phyloP scores from a whole-genome alignment of 2,329 filamentous ascomycete species.

The Fusarium zealandicum region DNA sequence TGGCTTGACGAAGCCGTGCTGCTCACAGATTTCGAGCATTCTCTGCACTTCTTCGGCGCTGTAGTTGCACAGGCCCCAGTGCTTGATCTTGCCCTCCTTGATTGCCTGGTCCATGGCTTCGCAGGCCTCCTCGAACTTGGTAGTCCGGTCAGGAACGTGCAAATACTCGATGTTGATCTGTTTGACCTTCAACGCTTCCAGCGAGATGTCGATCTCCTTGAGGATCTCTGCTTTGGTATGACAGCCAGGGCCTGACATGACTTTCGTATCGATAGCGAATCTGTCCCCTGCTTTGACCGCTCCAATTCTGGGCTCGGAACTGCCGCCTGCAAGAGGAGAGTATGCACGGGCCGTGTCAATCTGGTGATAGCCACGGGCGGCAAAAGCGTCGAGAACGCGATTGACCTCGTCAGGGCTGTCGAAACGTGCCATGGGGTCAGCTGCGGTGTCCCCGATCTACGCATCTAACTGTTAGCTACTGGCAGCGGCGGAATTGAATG shows the following conservation, averaged over 20 bases:
- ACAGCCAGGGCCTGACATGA: slow-evolving; percentile 37
- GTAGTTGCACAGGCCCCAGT: slow-evolving; percentile 57
- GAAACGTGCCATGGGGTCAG: slow-evolving; percentile 36
- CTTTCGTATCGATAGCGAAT: slow-evolving; percentile 49
- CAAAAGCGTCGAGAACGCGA: slow-evolving; percentile 24
- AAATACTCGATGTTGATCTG: slow-evolving; percentile 35
- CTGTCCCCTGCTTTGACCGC: slow-evolving; percentile 37
- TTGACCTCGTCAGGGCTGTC: slow-evolving; percentile 41
- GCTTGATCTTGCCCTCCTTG: slow-evolving; percentile 52
- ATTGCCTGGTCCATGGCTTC: slow-evolving; percentile 52
- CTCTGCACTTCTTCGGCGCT: slow-evolving; percentile 52
- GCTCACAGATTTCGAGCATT: slow-evolving; percentile 52
- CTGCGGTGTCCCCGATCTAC: slow-evolving; percentile 35
- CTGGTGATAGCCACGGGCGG: slow-evolving; percentile 38
- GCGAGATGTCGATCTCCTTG: slow-evolving; percentile 43
- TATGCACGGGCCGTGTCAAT: slow-evolving; percentile 48
- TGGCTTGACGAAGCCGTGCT: slow-evolving; percentile 51
- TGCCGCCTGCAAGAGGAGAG: slow-evolving; percentile 35
- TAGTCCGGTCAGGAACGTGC: slow-evolving; percentile 47
- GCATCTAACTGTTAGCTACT: neutral
- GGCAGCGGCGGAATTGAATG: rapidly evolving
- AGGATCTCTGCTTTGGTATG: slow-evolving; percentile 43
- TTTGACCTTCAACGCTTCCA: slow-evolving; percentile 39
- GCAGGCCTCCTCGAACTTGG: slow-evolving; percentile 51
- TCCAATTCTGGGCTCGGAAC: slow-evolving; percentile 44